Evolutionary conservation across 164 flowering plant genomes (phyloP).

Genomic region (Nelumbo lutea): DNA sequence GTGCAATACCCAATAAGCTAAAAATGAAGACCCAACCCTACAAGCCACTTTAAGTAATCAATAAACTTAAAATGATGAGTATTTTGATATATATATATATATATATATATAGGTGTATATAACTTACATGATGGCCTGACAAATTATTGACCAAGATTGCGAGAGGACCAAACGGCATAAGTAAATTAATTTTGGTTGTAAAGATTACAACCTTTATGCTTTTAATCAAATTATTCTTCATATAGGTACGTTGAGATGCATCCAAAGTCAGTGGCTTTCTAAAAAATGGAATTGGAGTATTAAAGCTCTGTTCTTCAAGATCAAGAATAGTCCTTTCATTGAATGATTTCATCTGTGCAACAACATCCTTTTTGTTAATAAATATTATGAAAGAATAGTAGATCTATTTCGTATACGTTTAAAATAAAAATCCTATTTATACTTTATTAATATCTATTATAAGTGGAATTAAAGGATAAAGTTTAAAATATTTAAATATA

Average conservation of each 20-base stretch:
- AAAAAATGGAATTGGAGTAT: constrained; percentile 21
- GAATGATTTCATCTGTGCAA: constrained; percentile 45
- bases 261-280: constrained; percentile 22
- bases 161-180: constrained; percentile 63
- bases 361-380: constrained; percentile 1
- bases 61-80: neutral
- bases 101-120: neutral
- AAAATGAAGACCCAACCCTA: constrained; percentile 82
- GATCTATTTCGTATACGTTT: neutral
- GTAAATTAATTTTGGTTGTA: constrained; percentile 54
- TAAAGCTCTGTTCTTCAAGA: constrained; percentile 45
- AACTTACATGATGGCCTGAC: constrained; percentile 42
- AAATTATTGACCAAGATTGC: constrained; percentile 42
- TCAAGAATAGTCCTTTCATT: constrained; percentile 31
- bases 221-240: constrained; percentile 19
- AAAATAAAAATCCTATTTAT: neutral
- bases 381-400: neutral
- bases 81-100: neutral
- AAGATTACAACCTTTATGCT: constrained; percentile 58
- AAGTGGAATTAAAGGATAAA: too few species aligned
- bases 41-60: constrained; percentile 12
- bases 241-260: constrained; percentile 13
- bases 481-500: too few species aligned
- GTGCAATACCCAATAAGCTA: constrained; percentile 63
- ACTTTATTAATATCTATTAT: too few species aligned